These are phyloP conservation scores for Phialophora verrucosa DNA, from an alignment of 2,329 filamentous ascomycete species.

Conservation along the genomic window DNA sequence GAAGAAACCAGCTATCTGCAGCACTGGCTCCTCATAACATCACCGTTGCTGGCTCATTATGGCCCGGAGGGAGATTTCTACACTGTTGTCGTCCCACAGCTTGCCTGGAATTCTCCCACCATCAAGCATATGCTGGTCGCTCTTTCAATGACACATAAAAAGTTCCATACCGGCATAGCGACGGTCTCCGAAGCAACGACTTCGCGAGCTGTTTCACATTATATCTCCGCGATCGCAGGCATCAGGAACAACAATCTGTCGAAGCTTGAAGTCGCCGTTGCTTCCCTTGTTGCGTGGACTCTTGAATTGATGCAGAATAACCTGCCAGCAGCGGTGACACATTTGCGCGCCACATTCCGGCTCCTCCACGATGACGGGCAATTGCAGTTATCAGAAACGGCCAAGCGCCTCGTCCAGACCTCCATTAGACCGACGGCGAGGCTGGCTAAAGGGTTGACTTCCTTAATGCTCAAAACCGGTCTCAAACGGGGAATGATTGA, in stretches of 20 bases:
- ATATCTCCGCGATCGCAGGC: constrained; percentile 20
- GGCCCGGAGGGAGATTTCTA: constrained; percentile 22
- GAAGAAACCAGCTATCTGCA: constrained; percentile 19
- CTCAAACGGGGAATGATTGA: constrained; percentile 3
- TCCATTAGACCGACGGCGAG: not conserved
- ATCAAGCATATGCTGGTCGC: constrained; percentile 25
- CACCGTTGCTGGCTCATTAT: constrained; percentile 19
- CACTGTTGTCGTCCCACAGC: constrained; percentile 20
- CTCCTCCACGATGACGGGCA: not conserved
- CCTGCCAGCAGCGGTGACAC: constrained; percentile 5
- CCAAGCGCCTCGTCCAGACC: not conserved
- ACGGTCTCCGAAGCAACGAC: not conserved
- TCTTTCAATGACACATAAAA: constrained; percentile 17
- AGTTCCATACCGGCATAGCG: constrained; percentile 7
- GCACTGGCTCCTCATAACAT: constrained; percentile 14
- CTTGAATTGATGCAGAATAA: constrained; percentile 24
- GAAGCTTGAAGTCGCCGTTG: constrained; percentile 19
- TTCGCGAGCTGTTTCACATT: constrained; percentile 11
- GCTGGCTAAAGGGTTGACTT: constrained; percentile 17
- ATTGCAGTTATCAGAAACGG: not conserved
- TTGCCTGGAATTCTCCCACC: constrained; percentile 13
- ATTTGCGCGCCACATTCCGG: constrained; percentile 7
- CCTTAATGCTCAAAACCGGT: constrained; percentile 8
- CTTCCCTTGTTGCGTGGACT: constrained; percentile 22
- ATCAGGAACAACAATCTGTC: constrained; percentile 14